phyloP scores from a whole-genome alignment of 2,329 filamentous ascomycete genomes.

The Epichloe gansuensis region DNA sequence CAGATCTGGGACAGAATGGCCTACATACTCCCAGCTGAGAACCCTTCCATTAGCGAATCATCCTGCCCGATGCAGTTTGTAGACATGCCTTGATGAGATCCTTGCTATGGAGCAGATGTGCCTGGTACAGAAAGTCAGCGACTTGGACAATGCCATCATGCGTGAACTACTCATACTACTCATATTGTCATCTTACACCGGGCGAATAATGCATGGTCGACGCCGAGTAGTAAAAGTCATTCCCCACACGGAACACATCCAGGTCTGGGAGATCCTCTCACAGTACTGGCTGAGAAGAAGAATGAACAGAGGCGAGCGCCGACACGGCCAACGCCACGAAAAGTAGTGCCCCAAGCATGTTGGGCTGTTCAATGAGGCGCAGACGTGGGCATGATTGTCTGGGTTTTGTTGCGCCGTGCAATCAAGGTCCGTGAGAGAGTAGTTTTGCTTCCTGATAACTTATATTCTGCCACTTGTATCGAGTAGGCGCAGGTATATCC shows the following conservation, averaged over 20 bases:
- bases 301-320: neutral
- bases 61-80: no score
- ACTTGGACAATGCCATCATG: neutral
- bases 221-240: neutral
- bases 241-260: neutral
- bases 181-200: neutral
- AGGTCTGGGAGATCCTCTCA: constrained; percentile 1
- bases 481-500: no score
- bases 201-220: neutral
- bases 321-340: neutral
- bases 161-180: neutral
- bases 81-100: neutral
- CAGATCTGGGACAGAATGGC: neutral
- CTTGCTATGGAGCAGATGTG: neutral
- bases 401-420: no score
- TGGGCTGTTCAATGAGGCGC: no score
- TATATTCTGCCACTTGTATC: no score
- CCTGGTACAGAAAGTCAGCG: neutral
- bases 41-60: neutral
- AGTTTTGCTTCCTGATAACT: no score
- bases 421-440: no score
- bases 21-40: neutral
- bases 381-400: no score
- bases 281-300: neutral
- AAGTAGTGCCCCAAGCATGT: neutral